A percentile compares a stretch with the other conserved stretches of the same genome.
These are phyloP conservation scores for Fraxinus excelsior DNA, from an alignment of 257 asterid genomes.

Conservation along the genomic window DNA sequence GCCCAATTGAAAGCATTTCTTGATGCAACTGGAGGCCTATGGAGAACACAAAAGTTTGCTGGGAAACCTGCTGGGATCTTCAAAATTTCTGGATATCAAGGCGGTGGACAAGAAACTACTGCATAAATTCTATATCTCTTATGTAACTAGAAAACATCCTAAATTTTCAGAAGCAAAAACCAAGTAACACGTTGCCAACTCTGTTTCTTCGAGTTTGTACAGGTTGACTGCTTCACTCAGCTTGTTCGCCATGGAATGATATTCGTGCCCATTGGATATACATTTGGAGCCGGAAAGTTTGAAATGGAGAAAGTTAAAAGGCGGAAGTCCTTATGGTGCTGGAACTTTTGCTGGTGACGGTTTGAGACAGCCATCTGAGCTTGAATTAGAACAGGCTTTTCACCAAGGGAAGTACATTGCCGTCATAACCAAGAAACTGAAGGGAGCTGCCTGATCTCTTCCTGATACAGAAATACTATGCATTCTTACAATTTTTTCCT, in stretches of 20 bases:
- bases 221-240: slow-evolving; percentile 86
- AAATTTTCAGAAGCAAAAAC: neutral
- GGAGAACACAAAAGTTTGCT: slow-evolving; percentile 85
- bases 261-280: no score
- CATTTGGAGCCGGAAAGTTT: no score
- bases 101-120: slow-evolving; percentile 89
- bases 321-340: no score
- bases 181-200: neutral
- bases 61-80: slow-evolving; percentile 87
- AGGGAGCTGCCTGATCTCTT: no score
- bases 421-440: no score
- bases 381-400: no score
- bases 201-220: slow-evolving; percentile 7
- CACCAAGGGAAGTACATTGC: no score
- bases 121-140: slow-evolving; percentile 42
- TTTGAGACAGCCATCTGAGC: no score
- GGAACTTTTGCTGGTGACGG: no score
- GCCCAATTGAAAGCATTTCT: slow-evolving; percentile 89
- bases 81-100: slow-evolving; percentile 88
- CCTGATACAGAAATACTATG: slow-evolving; percentile 22
- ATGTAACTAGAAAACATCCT: neutral
- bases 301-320: no score
- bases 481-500: slow-evolving; percentile 24
- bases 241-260: slow-evolving; percentile 82
- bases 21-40: slow-evolving; percentile 81